Base-by-base conservation (phyloP, 2,329 filamentous ascomycete species). In the Penicillium palitans region DNA sequence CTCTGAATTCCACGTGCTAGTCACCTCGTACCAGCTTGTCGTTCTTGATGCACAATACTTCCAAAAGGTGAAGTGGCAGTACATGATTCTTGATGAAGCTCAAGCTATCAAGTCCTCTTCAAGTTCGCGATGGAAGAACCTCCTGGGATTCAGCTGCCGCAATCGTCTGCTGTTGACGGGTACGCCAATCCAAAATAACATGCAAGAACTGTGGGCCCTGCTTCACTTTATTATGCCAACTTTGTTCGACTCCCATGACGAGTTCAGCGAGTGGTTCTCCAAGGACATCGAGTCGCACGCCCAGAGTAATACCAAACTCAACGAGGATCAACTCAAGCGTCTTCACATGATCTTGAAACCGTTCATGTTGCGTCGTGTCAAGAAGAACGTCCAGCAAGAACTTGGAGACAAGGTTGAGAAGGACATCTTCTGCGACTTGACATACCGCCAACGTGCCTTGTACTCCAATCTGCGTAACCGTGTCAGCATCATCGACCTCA, bases 171-270 rank as follows among this genome's bases (percentile, higher is more conserved):
- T 99, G 45, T 84, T 99, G 21, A 99, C 95, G 0, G 95, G 95
- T 79, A 99, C 95, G 0, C 95, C 95, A 3, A 98, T 99, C 65
- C 95, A 99, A 76, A 99, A 99, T 80, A 99, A 98, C 82, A 99
- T 99, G 95, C 95, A 98, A 77, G 93, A 99, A 77, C 79, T 99
- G 59, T 99, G 95, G 95, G 95, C 95, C 31, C 79, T 99, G 65
- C 83, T 99, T 21, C 95, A 99, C 83, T 99, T 99, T 80, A 98
- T 98, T 79, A 98, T 99, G 95, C 95, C 95, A n/a, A 96, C 91
- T 44, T 83, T 99, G 52, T 99, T 99, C 76, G 95, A 81, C 63
- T 81, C 78, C 13, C 79, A 81, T 49, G 79, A 81, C 58, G 79
- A 81, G 60, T 81, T 81, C 60, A 81, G 79, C 68, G 79, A 81